Base-by-base conservation (phyloP, 345 rosid genomes). In the Microthlaspi erraticum region DNA sequence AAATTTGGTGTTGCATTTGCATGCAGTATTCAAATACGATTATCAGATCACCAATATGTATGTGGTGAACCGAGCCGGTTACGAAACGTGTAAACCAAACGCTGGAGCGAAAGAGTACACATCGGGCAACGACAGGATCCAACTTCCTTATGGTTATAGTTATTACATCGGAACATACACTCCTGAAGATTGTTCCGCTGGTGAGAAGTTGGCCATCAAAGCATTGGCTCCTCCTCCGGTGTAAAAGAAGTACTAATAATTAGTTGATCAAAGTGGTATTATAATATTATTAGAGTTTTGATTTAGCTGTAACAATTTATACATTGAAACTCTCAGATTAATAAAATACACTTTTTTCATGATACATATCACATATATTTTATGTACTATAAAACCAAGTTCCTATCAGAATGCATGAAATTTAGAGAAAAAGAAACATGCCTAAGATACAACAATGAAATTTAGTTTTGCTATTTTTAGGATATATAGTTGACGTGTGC, bases 121-220 rank as follows among this genome's bases (percentile, higher is more conserved):
- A 5, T 39, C 61, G 5, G 71, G 61, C 0, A 8, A 66, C 17
- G 71, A 41, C 16, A 53, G 18, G 61, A 66, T 66, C 31, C 17
- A 5, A 2, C 60, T 66, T 29, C 51, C 60, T 16, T 66, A 26
- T 52, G 71, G 71, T 39, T 2, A 10, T 29, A 66, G 38, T 39
- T 66, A 66, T 42, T 66, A 38, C 52, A 66, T 66, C 10, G 71
- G 71, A 10, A 41, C 39, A 38, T 26, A 6, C 29, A 7, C 29
- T 52, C 41, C 50, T 39, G 8, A 2, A 5, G 41, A 41, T 52
- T 66, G 71, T 17, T 16, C 37, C 3, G 52, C 51, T 18, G 71
- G 71, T 26, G 7, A 41, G 50, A 66, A 66, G 46, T 14, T 66
- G 71, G 61, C 71, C 42, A 42, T 66, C 10, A 66, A 43, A n/a